phyloP scores from a whole-genome alignment of 257 asterid species.

The Nicotiana sylvestris region DNA sequence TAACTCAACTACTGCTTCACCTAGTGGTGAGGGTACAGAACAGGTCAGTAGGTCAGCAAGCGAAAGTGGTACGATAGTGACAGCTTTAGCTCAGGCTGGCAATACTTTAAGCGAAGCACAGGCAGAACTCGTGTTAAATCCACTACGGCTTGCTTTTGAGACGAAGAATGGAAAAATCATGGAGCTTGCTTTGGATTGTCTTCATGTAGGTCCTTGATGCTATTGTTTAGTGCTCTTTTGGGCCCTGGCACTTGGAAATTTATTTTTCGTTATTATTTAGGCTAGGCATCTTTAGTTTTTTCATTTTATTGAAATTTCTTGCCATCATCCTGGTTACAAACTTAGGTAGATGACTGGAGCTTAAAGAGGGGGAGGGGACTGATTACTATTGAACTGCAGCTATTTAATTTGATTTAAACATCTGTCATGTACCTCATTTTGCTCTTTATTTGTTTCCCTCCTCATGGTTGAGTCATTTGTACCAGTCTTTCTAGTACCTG shows the following conservation, averaged over 20 bases:
- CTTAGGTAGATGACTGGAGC: slow-evolving; percentile 2
- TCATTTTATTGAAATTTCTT: neutral
- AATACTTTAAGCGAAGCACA: slow-evolving; percentile 73
- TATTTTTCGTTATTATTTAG: neutral
- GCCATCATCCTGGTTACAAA: neutral
- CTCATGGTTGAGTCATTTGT: neutral
- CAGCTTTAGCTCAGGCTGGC: slow-evolving; percentile 76
- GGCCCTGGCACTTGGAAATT: neutral
- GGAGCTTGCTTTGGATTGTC: slow-evolving; percentile 99
- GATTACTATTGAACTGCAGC: slow-evolving; percentile 1
- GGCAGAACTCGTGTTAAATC: slow-evolving; percentile 84
- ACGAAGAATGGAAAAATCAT: slow-evolving; percentile 75
- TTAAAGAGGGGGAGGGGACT: neutral
- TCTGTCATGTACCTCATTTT: neutral
- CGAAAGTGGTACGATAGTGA: slow-evolving; percentile 41
- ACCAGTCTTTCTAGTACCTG: neutral
- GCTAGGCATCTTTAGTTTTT: slow-evolving; percentile 1
- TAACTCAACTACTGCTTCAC: slow-evolving; percentile 34
- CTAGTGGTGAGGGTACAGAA: slow-evolving; percentile 46
- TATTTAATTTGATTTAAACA: neutral
- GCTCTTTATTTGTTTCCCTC: neutral
- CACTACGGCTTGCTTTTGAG: slow-evolving; percentile 86
- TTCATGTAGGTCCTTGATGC: slow-evolving; percentile 73
- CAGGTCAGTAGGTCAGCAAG: slow-evolving; percentile 21
- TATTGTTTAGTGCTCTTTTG: neutral